Base-by-base conservation (phyloP, 2,329 filamentous ascomycete species). In the Ophiostoma novo-ulmi region DNA sequence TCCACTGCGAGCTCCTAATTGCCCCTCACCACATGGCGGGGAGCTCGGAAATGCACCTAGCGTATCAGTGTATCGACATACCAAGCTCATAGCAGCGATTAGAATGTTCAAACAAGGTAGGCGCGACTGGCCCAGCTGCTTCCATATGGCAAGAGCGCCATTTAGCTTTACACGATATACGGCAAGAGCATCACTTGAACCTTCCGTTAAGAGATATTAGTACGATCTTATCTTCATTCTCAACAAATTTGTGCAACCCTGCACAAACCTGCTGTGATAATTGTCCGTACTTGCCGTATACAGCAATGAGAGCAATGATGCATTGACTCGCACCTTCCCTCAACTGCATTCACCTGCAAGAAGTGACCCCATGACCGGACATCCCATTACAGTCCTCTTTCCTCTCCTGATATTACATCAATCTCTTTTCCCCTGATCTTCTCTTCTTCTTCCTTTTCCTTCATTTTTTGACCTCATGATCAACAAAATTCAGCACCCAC, bases 1-100 rank as follows among this genome's bases (percentile, higher is more conserved):
- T 64, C 61, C 26, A 36, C 58, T 35, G 36, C 35, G 63, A 65
- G 36, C 58, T 39, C 63, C 14, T 35, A 6, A 64, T 22, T 65
- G 63, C 36, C 63, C 63, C 63, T 65, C 63, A 39, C 36, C 63
- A 65, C 36, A 65, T 65, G 63, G 58, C 58, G 58, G 58, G 58
- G 52, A 58, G 52, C 52, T 58, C 52, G 52, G 52, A 58, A 22
- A 58, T 58, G 52, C 22, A 58, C 52, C 52, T 58, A 58, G 52
- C 52, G 52, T 58, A 58, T 58, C 52, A 44, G 7, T 17, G 11
- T 13, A 17, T 17, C 39, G 14, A 5, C 39, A 22, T 58, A 58
- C 13, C 52, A 22, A 58, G 58, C 58, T 31, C 26, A 63, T 35
- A 7, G 41, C 13, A 44, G 13, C 17, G 41, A 13, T 44, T 44